A percentile compares a stretch with the other conserved stretches of the same genome.
These are phyloP conservation scores for Pseudoscleropodium purum DNA, from an alignment of 225 moss, liverwort and hornwort genomes.

Conservation along the genomic window DNA sequence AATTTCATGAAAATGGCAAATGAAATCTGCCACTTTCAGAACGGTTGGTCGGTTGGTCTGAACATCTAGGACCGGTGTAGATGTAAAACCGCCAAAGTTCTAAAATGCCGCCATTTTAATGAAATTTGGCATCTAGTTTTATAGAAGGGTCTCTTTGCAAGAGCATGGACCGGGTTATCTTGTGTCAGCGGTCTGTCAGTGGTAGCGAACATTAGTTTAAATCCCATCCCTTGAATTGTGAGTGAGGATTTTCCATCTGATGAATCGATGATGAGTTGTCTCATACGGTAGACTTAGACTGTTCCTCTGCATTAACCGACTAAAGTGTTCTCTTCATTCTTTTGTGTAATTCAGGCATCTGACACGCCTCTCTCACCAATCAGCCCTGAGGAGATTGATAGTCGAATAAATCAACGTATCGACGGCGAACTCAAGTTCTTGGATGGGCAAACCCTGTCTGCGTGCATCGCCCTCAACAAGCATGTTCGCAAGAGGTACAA, in stretches of 20 bases:
- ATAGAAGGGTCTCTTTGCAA: not conserved
- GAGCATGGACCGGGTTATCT: not conserved
- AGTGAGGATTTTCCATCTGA: not conserved
- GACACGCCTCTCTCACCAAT: conserved; percentile 57
- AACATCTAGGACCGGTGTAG: no score
- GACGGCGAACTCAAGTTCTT: conserved; percentile 61
- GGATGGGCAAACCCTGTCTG: conserved; percentile 71
- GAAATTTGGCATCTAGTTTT: no score
- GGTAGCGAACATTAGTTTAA: not conserved
- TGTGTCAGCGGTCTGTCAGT: not conserved
- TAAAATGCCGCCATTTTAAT: no score
- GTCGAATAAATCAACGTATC: conserved; percentile 54
- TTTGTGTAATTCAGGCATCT: conserved; percentile 40
- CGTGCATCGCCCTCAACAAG: conserved; percentile 74
- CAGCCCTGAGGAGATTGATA: conserved; percentile 52
- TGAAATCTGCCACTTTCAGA: no score
- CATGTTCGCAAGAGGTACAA: conserved; percentile 61
- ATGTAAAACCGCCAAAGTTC: no score
- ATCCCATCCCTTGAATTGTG: not conserved
- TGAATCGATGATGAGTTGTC: not conserved
- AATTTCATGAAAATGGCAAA: no score
- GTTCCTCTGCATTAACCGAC: not conserved
- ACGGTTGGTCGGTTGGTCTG: no score
- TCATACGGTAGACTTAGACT: not conserved
- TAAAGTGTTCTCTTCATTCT: not conserved